Evolutionary conservation across 164 flowering plant genomes (phyloP).

Genomic region (Cinnamomum micranthum): DNA sequence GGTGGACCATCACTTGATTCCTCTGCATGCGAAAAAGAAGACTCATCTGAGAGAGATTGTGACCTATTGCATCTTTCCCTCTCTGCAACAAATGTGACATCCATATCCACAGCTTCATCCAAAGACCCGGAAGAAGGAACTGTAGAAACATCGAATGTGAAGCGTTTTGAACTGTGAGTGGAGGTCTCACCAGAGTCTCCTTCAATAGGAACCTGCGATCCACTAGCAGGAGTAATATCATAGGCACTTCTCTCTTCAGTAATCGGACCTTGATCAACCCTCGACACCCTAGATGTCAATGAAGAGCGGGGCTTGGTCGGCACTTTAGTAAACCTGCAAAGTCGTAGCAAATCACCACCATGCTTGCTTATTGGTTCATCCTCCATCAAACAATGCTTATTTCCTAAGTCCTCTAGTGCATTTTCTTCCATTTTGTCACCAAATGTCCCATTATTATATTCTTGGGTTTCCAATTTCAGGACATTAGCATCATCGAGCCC

Average conservation of each 20-base stretch:
- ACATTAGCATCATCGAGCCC: constrained; percentile 28
- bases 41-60: constrained; percentile 35
- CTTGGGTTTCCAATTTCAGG: constrained; percentile 21
- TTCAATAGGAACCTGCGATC: constrained; percentile 17
- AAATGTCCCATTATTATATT: constrained; percentile 21
- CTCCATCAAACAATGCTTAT: constrained; percentile 20
- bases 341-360: constrained; percentile 35
- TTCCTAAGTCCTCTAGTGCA: constrained; percentile 15
- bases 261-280: constrained; percentile 22
- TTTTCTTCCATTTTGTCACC: constrained; percentile 28
- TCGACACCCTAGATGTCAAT: constrained; percentile 27
- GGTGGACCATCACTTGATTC: constrained; percentile 29
- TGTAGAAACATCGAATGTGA: constrained; percentile 21
- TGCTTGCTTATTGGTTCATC: constrained; percentile 22
- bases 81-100: constrained; percentile 18
- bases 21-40: constrained; percentile 27
- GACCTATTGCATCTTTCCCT: constrained; percentile 27
- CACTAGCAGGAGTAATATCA: constrained; percentile 19
- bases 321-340: constrained; percentile 51
- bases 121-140: constrained; percentile 19
- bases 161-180: constrained; percentile 13
- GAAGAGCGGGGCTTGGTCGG: constrained; percentile 68
- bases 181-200: constrained; percentile 24
- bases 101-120: constrained; percentile 28
- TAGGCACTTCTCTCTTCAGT: constrained; percentile 23